Conservation (phyloP, 495 filamentous ascomycete genomes). For the Geopyxis carbonaria region DNA sequence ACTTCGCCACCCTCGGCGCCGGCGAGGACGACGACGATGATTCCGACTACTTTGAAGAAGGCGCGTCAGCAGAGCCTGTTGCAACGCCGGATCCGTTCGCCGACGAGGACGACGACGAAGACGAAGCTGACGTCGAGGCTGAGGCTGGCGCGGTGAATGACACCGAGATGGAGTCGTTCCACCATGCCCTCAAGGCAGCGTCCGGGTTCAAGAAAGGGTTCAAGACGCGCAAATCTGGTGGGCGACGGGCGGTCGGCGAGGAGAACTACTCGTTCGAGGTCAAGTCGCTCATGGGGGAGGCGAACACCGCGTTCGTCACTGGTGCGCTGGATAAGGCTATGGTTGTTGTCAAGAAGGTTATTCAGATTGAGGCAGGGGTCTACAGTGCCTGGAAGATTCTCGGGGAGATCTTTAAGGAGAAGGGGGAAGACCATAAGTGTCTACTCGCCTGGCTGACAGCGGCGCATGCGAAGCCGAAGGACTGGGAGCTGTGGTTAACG, state of each 20-base stretch:
- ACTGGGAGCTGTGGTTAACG: slow-evolving; percentile 24
- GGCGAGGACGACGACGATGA: slow-evolving; percentile 6
- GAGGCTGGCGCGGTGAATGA: slow-evolving; percentile 3
- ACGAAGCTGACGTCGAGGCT: slow-evolving; percentile 3
- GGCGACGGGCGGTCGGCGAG: slow-evolving; percentile 19
- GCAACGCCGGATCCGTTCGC: not conserved
- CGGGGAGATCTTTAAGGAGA: slow-evolving; percentile 25
- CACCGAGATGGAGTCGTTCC: slow-evolving; percentile 24
- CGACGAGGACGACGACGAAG: slow-evolving; percentile 1
- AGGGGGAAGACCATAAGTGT: slow-evolving; percentile 24
- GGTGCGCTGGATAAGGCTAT: slow-evolving; percentile 20
- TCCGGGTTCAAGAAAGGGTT: slow-evolving; percentile 20
- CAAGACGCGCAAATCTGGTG: slow-evolving; percentile 8
- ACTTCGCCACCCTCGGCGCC: slow-evolving; percentile 2
- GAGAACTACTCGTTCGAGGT: slow-evolving; percentile 24
- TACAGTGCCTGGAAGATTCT: slow-evolving; percentile 25
- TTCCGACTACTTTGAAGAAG: slow-evolving; percentile 4
- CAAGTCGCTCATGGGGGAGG: slow-evolving; percentile 20
- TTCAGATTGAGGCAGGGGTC: slow-evolving; percentile 24
- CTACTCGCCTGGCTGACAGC: slow-evolving; percentile 23
- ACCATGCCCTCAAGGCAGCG: slow-evolving; percentile 22
- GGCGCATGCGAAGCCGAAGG: slow-evolving; percentile 24
- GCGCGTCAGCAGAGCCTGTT: not conserved
- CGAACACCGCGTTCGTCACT: slow-evolving; percentile 19
- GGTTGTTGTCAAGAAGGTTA: slow-evolving; percentile 22